Conservation (phyloP, 2,329 filamentous ascomycete genomes). For the Monilinia fructicola region DNA sequence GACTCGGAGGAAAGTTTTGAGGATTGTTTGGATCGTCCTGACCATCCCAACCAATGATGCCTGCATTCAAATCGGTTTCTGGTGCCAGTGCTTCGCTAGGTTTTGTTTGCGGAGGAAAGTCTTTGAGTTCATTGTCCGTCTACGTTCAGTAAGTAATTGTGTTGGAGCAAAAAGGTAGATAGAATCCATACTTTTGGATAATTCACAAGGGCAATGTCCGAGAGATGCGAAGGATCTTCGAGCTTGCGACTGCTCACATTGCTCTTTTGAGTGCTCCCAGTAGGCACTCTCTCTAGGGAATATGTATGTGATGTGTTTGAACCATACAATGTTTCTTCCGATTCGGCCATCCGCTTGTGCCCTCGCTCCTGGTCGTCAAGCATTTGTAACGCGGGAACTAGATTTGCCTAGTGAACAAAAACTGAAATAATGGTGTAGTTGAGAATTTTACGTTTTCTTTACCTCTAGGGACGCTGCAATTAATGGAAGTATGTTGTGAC, state of each 20-base stretch:
- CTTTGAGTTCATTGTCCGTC: not conserved
- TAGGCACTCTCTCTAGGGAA: slow-evolving; percentile 12
- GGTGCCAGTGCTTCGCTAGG: slow-evolving; percentile 4
- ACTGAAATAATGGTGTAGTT: not conserved
- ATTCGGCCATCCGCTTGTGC: slow-evolving; percentile 2
- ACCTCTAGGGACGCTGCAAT: too few relatives aligned
- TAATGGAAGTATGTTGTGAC: not conserved
- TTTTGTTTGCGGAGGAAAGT: not conserved
- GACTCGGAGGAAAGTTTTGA: slow-evolving; percentile 25
- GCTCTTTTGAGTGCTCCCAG: slow-evolving; percentile 10
- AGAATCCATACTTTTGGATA: slow-evolving; percentile 14
- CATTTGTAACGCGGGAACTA: not conserved
- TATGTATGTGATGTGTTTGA: slow-evolving; percentile 12
- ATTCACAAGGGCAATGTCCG: slow-evolving; percentile 13
- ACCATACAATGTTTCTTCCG: slow-evolving; percentile 7
- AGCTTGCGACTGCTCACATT: not conserved
- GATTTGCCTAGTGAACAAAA: not conserved
- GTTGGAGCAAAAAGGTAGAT: not conserved
- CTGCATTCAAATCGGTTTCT: slow-evolving; percentile 46
- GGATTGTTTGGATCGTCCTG: slow-evolving; percentile 28
- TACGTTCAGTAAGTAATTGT: slow-evolving; percentile 6
- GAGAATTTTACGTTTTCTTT: not conserved
- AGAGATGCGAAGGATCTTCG: slow-evolving; percentile 2
- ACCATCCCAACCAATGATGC: slow-evolving; percentile 33
- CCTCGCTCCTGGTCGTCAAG: not conserved